Evolutionary conservation across 768 basidiomycete species (phyloP), one percentile per base, ranked within the genome.

Genomic region (Podaxis sp.): DNA sequence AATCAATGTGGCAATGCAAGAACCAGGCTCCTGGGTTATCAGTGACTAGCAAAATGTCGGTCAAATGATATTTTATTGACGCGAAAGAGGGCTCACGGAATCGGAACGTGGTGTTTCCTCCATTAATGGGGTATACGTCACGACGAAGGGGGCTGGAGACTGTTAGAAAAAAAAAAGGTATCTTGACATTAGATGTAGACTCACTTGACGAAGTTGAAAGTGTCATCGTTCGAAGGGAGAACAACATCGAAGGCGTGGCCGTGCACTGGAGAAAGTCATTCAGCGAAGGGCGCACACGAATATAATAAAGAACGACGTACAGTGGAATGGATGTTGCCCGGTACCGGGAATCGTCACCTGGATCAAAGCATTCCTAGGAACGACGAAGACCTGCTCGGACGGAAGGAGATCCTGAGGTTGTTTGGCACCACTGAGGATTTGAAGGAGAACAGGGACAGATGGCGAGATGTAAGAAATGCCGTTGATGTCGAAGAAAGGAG

Each of bases 181-280:
- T 16, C n/a, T 35, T 7, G n/a, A 54, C 35, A 25, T n/a, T 5
- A 23, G 4, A 11, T 16, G 11, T 14, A 37, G 36, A 13, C 57
- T 40, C 38, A 59, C 57, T 63, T 63, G n/a, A 27, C 44, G 44
- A 48, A 63, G 47, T 63, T 63, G 57, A 59, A 59, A 9, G n/a
- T 36, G 25, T 27, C 37, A 18, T 50, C 58, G 11, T 59, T 55
- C 14, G 62, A 47, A 2, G 57, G 46, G 11, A 53, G 65, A 6
- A 72, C 63, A 14, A 72, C 52, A 38, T 68, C 67, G 56, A 72
- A 72, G 7, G 64, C 67, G 37, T 72, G 71, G 0, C 71, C 71
- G 63, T 70, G 69, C 28, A 70, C 57, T 59, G 36, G 53, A 47
- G 7, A 32, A 6, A 32, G 32, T 28, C 25, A 35, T 23, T 11